Conservation (phyloP, 495 filamentous ascomycete species). For the Usnea hakonensis region DNA sequence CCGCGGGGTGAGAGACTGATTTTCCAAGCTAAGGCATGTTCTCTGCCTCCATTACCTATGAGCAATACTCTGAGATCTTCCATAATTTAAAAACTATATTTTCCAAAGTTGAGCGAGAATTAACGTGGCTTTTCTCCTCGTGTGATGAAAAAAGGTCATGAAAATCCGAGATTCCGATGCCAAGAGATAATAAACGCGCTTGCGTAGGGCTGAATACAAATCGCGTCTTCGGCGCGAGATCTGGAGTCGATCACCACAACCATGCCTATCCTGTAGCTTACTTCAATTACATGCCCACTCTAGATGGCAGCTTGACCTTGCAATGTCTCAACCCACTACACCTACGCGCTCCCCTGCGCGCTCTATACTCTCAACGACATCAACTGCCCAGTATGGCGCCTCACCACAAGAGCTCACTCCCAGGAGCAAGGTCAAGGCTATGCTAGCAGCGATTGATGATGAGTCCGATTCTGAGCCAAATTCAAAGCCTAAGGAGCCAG, state of each 20-base stretch:
- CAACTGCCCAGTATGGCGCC: slow-evolving; percentile 8
- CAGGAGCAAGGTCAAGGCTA: slow-evolving; percentile 58
- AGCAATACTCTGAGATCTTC: slow-evolving; percentile 61
- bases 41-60: slow-evolving; percentile 86
- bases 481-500: slow-evolving; percentile 14
- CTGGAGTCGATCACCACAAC: neutral
- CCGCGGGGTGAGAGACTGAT: slow-evolving; percentile 64
- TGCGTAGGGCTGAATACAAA: slow-evolving; percentile 7
- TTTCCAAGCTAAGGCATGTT: slow-evolving; percentile 95
- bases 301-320: neutral
- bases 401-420: slow-evolving; percentile 46
- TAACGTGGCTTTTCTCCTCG: too few relatives aligned
- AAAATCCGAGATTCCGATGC: neutral
- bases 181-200: slow-evolving; percentile 9
- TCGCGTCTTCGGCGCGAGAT: slow-evolving; percentile 11
- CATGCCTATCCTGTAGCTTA: neutral
- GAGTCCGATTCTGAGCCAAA: slow-evolving; percentile 46
- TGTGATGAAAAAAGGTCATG: neutral
- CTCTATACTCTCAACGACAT: slow-evolving; percentile 12
- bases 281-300: neutral
- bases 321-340: slow-evolving; percentile 11
- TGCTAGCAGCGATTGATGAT: slow-evolving; percentile 57
- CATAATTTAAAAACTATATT: too few relatives aligned
- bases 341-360: slow-evolving; percentile 11
- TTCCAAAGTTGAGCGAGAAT: too few relatives aligned